Evolutionary conservation across 2,329 filamentous ascomycete species (phyloP).

Genomic region (Penicillium sp.): DNA sequence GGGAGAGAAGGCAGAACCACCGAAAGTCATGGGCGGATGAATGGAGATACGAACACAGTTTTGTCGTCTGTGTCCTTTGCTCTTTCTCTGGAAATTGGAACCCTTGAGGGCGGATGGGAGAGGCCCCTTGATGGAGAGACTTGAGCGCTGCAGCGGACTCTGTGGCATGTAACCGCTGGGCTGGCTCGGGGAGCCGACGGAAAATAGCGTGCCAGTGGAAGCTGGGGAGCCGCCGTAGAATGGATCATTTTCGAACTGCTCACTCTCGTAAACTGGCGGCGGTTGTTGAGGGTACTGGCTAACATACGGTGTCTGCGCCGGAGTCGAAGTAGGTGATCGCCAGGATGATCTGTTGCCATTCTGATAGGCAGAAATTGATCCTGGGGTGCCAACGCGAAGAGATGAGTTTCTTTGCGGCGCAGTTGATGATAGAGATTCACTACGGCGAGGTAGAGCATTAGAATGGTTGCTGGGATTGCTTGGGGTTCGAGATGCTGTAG

Average conservation of each 20-base stretch:
- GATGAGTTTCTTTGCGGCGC: constrained; percentile 28
- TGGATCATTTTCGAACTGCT: constrained; percentile 31
- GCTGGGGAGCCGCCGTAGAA: constrained; percentile 30
- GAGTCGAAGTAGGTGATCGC: constrained; percentile 22
- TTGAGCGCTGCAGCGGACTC: constrained; percentile 29
- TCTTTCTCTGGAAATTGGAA: constrained; percentile 39
- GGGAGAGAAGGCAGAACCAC: constrained; percentile 38
- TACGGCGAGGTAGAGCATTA: constrained; percentile 34
- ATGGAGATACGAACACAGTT: constrained; percentile 50
- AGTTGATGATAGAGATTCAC: constrained; percentile 35
- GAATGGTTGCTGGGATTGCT: constrained; percentile 31
- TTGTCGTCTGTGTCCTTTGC: constrained; percentile 47
- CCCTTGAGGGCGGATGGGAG: constrained; percentile 41
- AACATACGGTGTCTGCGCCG: constrained; percentile 27
- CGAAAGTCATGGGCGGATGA: constrained; percentile 41
- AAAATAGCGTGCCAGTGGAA: constrained; percentile 25
- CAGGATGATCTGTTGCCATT: constrained; percentile 10
- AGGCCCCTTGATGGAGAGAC: constrained; percentile 27
- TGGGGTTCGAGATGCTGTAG: constrained; percentile 34
- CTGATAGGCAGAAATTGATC: constrained; percentile 12
- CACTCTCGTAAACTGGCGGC: constrained; percentile 27
- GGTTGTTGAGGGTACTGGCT: constrained; percentile 30
- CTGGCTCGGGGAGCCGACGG: constrained; percentile 26
- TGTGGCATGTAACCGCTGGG: constrained; percentile 22
- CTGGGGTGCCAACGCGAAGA: constrained; percentile 19